Evolutionary conservation across 225 moss, liverwort and hornwort genomes (phyloP).

Genomic region (Pleurozium schreberi): DNA sequence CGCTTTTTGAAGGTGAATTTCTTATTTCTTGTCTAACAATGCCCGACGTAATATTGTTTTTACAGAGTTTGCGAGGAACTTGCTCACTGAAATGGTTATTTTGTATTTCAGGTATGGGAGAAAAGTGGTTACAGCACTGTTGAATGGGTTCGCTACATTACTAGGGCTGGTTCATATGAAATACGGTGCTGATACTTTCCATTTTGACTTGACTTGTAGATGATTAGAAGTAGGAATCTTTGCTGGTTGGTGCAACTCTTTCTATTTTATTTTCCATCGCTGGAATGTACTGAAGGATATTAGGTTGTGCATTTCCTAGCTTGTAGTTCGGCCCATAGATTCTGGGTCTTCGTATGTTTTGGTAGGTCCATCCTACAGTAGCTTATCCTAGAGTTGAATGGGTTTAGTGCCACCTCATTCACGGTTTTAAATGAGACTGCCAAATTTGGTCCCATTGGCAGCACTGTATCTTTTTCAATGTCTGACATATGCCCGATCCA

Average conservation of each 20-base stretch:
- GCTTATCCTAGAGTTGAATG: background rate
- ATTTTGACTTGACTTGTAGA: constrained; percentile 7
- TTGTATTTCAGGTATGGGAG: constrained; percentile 74
- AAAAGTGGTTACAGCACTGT: constrained; percentile 96
- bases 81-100: background rate
- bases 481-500: background rate
- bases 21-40: background rate
- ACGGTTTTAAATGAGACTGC: background rate
- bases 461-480: background rate
- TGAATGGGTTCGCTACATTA: constrained; percentile 99
- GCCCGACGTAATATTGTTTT: background rate
- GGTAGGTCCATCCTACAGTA: background rate
- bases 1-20: constrained; percentile 65
- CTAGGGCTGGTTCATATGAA: constrained; percentile 92
- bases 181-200: constrained; percentile 64
- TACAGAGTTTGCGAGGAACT: background rate
- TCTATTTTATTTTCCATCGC: background rate
- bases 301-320: constrained; percentile 12
- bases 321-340: constrained; percentile 6
- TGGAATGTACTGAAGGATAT: constrained; percentile 1
- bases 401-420: background rate
- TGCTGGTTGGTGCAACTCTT: background rate
- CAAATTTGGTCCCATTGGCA: background rate
- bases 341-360: constrained; percentile 13
- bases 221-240: constrained; percentile 12